Evolutionary conservation across 2,329 filamentous ascomycete species (phyloP).

Genomic region (Tricladium varicosporioides): DNA sequence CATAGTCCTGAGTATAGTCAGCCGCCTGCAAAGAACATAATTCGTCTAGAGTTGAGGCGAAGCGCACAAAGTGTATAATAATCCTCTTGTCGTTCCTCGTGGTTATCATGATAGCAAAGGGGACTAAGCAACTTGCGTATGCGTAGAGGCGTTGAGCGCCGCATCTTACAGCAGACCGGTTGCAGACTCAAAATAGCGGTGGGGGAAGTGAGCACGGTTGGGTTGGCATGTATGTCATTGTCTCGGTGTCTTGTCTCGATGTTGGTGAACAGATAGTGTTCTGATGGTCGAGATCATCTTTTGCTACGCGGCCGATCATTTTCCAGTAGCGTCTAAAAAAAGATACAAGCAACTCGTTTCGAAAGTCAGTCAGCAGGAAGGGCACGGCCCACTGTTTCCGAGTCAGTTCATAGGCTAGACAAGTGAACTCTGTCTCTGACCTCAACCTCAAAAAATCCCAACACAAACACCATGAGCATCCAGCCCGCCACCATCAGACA

Average conservation of each 20-base stretch:
- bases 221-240: background rate
- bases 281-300: background rate
- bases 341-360: no score
- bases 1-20: conserved; percentile 58
- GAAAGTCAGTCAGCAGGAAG: no score
- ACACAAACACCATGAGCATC: no score
- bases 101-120: background rate
- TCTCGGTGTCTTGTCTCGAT: background rate
- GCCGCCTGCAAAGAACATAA: background rate
- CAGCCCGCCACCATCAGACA: no score
- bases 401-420: no score
- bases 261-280: background rate
- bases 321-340: background rate
- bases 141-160: background rate
- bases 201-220: background rate
- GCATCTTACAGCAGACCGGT: background rate
- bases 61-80: conserved; percentile 74
- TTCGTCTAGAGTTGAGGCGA: background rate
- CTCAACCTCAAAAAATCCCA: no score
- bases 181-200: background rate
- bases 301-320: no score
- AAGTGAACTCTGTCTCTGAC: no score
- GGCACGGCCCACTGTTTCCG: no score
- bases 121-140: background rate
- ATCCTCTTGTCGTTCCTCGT: conserved; percentile 60